phyloP scores from a whole-genome alignment of 495 filamentous ascomycete genomes.

The Penicillium salamii region DNA sequence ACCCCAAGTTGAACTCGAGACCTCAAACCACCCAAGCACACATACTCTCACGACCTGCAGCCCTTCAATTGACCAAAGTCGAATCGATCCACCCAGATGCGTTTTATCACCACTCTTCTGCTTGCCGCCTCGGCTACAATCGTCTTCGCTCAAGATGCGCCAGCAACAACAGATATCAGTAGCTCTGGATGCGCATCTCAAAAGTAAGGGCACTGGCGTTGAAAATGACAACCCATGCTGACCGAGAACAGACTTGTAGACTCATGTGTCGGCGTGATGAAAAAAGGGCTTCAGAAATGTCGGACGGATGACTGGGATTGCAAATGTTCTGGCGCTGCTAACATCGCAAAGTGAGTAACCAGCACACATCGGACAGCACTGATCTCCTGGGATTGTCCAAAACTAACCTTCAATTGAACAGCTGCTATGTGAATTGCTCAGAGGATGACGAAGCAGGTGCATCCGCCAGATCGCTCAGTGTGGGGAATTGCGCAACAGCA shows the following conservation, averaged over 20 bases:
- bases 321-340: constrained; percentile 23
- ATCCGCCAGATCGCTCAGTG: constrained; percentile 13
- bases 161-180: constrained; percentile 5
- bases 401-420: background rate
- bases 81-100: background rate
- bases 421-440: constrained; percentile 24
- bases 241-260: constrained; percentile 17
- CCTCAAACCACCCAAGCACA: no score
- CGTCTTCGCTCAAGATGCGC: constrained; percentile 12
- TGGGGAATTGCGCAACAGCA: constrained; percentile 20
- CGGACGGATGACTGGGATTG: constrained; percentile 20
- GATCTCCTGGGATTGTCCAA: background rate
- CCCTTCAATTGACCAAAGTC: background rate
- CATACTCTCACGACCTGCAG: background rate
- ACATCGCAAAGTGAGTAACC: constrained; percentile 23
- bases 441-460: constrained; percentile 7
- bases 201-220: constrained; percentile 1
- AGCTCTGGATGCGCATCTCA: constrained; percentile 11
- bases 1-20: background rate
- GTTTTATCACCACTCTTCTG: constrained; percentile 2
- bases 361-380: background rate
- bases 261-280: constrained; percentile 17
- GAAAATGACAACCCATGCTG: background rate
- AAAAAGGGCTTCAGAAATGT: constrained; percentile 11
- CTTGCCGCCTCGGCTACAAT: constrained; percentile 6